phyloP scores from a whole-genome alignment of 2,329 filamentous ascomycete genomes.

The Esteya vermicola region DNA sequence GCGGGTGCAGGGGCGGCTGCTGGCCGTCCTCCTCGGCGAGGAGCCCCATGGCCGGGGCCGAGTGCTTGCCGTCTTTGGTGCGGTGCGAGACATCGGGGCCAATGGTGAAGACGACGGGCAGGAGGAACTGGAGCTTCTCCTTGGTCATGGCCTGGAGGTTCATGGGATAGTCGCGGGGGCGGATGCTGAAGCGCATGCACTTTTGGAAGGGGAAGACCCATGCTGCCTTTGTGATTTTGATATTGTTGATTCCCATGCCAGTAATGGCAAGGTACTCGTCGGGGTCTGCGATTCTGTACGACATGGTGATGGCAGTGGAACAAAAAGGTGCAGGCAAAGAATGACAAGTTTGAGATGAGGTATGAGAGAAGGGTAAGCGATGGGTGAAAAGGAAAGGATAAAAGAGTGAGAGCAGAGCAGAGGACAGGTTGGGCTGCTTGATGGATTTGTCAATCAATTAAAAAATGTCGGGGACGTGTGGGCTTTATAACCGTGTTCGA shows the following conservation, averaged over 20 bases:
- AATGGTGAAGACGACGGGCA: slow-evolving; percentile 77
- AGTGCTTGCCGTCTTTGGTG: slow-evolving; percentile 29
- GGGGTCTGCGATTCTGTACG: slow-evolving; percentile 56
- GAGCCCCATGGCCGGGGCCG: not conserved
- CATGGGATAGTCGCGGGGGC: slow-evolving; percentile 71
- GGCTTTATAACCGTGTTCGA: too few relatives aligned
- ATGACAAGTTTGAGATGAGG: too few relatives aligned
- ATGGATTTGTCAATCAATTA: too few relatives aligned
- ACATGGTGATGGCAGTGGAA: slow-evolving; percentile 25
- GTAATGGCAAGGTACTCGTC: slow-evolving; percentile 83
- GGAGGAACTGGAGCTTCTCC: slow-evolving; percentile 71
- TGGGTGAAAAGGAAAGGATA: too few relatives aligned
- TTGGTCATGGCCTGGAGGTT: slow-evolving; percentile 77
- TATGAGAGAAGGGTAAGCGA: too few relatives aligned
- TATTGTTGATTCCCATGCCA: slow-evolving; percentile 58
- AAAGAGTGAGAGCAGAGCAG: too few relatives aligned
- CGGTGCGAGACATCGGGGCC: slow-evolving; percentile 59
- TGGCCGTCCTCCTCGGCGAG: not conserved
- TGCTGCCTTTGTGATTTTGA: slow-evolving; percentile 66
- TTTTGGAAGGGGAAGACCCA: slow-evolving; percentile 60
- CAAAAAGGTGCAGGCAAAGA: too few relatives aligned
- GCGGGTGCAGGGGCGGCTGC: not conserved
- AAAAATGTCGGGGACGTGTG: too few relatives aligned
- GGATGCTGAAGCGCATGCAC: slow-evolving; percentile 45
- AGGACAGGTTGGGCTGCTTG: too few relatives aligned